A percentile compares a stretch with the other conserved stretches of the same genome.
phyloP scores from a whole-genome alignment of 2,329 filamentous ascomycete species.

The Ascosphaera aggregata region DNA sequence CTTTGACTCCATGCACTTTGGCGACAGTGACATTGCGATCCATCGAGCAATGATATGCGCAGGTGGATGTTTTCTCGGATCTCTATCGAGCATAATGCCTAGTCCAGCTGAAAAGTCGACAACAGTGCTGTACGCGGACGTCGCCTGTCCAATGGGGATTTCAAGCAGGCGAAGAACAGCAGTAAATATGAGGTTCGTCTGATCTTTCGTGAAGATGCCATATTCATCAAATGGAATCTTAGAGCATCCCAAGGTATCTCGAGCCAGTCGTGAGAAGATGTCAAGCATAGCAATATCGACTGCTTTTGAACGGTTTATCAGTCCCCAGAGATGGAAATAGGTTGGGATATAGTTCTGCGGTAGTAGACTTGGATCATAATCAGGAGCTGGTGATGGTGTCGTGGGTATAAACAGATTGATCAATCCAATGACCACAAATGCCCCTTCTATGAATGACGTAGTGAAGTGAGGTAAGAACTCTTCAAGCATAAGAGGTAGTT shows the following conservation, averaged over 20 bases:
- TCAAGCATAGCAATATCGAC: conserved; percentile 79
- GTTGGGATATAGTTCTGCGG: conserved; percentile 80
- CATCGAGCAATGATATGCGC: conserved; percentile 81
- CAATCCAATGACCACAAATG: conserved; percentile 75
- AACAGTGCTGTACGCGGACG: conserved; percentile 61
- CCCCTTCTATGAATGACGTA: conserved; percentile 74
- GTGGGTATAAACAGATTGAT: conserved; percentile 80
- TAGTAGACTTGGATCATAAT: conserved; percentile 48
- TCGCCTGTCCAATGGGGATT: conserved; percentile 89
- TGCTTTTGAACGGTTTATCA: conserved; percentile 70
- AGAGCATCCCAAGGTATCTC: conserved; percentile 53
- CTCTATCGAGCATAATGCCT: conserved; percentile 70
- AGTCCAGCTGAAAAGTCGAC: conserved; percentile 68
- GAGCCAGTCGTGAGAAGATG: conserved; percentile 62
- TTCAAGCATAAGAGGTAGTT: conserved; percentile 59
- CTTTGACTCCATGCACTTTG: conserved; percentile 49
- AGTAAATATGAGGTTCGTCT: conserved; percentile 83
- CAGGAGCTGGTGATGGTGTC: conserved; percentile 39
- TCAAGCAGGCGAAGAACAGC: conserved; percentile 72
- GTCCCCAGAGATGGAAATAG: conserved; percentile 89
- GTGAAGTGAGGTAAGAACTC: conserved; percentile 75
- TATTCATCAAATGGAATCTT: conserved; percentile 64
- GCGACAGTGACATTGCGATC: conserved; percentile 84
- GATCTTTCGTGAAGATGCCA: conserved; percentile 79
- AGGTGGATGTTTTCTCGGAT: conserved; percentile 78